These are phyloP conservation scores for Diaporthe longicolla DNA, from an alignment of 2,329 filamentous ascomycete species.

Conservation along the genomic window DNA sequence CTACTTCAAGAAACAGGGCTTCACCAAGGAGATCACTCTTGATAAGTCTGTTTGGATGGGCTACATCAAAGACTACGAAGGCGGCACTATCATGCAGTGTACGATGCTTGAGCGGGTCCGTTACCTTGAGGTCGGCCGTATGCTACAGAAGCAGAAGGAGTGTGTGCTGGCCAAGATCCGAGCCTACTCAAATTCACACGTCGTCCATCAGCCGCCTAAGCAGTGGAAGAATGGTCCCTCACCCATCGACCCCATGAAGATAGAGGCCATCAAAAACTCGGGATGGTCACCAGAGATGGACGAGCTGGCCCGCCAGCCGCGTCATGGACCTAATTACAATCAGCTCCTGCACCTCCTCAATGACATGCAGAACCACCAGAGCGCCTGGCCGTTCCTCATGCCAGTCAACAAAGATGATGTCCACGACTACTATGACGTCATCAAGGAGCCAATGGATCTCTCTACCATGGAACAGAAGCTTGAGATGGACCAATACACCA, in stretches of 20 bases:
- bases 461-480: constrained; percentile 96
- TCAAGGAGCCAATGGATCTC: constrained; percentile 97
- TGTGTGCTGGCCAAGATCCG: constrained; percentile 95
- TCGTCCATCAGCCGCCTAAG: constrained; percentile 86
- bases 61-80: constrained; percentile 99
- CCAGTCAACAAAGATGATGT: constrained; percentile 97
- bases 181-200: constrained; percentile 89
- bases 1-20: constrained; percentile 99
- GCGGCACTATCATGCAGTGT: constrained; percentile 99
- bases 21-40: constrained; percentile 97
- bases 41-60: constrained; percentile 97
- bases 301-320: constrained; percentile 92
- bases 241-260: constrained; percentile 86
- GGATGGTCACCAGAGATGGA: constrained; percentile 99
- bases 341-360: constrained; percentile 93
- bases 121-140: constrained; percentile 91
- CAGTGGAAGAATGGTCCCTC: constrained; percentile 83
- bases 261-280: constrained; percentile 89
- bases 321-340: constrained; percentile 96
- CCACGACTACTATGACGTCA: constrained; percentile 98
- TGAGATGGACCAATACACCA: constrained; percentile 91
- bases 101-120: constrained; percentile 95
- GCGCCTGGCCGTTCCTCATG: constrained; percentile 93
- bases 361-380: constrained; percentile 93
- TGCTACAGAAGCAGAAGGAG: constrained; percentile 98